Conservation (phyloP, 169 alveolate species). For the Perkinsus marinus region DNA sequence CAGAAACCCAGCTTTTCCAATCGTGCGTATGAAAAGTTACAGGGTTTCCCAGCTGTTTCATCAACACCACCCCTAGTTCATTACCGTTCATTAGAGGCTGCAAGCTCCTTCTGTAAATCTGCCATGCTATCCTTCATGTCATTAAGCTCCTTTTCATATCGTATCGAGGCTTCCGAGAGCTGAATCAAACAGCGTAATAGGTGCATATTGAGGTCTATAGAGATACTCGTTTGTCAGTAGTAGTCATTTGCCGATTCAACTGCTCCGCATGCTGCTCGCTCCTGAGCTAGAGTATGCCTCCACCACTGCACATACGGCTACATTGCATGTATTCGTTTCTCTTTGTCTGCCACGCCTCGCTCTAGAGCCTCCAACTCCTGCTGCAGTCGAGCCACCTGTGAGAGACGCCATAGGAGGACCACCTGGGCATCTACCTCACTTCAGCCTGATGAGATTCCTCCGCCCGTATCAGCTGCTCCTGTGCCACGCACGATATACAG, state of each 20-base stretch:
- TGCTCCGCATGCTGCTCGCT: background rate
- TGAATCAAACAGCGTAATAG: background rate
- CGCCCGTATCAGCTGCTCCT: background rate
- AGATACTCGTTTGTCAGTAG: background rate
- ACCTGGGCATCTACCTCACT: background rate
- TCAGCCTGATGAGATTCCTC: background rate
- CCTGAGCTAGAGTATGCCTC: background rate
- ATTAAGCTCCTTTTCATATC: background rate
- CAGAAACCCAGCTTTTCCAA: too few species aligned
- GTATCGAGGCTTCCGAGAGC: background rate
- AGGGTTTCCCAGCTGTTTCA: too few species aligned
- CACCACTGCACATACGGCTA: background rate
- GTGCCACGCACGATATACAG: background rate
- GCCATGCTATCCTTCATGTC: background rate
- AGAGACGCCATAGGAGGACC: background rate
- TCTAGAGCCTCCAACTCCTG: background rate
- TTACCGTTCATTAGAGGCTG: background rate
- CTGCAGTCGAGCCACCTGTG: background rate
- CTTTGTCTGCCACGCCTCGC: background rate
- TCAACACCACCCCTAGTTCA: background rate
- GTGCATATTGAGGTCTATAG: background rate
- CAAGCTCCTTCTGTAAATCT: background rate
- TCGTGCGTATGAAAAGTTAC: too few species aligned
- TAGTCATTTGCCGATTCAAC: background rate
- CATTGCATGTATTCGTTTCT: background rate